Evolutionary conservation across 2,329 filamentous ascomycete genomes (phyloP), one percentile per base, ranked within the genome.

Genomic region (Rhynchosporium secalis): DNA sequence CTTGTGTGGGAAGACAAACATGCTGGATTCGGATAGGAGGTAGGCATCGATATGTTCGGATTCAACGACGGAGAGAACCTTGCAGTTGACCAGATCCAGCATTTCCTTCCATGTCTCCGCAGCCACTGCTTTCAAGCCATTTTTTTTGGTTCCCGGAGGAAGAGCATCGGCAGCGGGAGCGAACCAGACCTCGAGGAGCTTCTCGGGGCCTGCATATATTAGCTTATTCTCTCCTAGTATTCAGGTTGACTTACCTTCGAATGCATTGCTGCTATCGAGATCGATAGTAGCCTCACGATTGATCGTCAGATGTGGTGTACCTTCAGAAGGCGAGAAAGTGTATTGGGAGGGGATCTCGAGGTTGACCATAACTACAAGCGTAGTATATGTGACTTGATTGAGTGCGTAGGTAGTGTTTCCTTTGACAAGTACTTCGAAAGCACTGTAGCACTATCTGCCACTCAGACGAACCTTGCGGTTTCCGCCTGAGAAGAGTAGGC

Each of bases 1-100:
- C 83, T 99, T 99, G 85, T 99, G 95, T n/a, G 93, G 92, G 77
- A 96, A 99, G 71, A 99, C 92, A 75, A 99, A 99, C 93, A 99
- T 96, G 89, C 95, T 98, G 46, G 95, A 98, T 79, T 99, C 95
- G 66, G 95, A 99, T 61, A 99, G 83, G 6, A 99, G 86, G 75
- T 99, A 99, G 68, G 95, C 94, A 74, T 99, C 95, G 71, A 98
- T 90, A 74, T 94, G 88, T 67, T 96, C 92, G 29, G 94, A 96
- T 75, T 94, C 88, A 67, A 99, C 86, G 66, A 96, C 89, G 3
- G 95, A 99, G 61, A 99, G 83, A 60, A 99, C 92, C 80, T 99
- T 95, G 87, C 95, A 99, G 76, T 97, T 96, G 78, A 99, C 95
- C 74, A 97, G 84, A 75, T 99, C 95, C 63, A 99, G 85, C 95